Conservation (phyloP, 2,329 filamentous ascomycete genomes). For the Penicillium oxalicum region DNA sequence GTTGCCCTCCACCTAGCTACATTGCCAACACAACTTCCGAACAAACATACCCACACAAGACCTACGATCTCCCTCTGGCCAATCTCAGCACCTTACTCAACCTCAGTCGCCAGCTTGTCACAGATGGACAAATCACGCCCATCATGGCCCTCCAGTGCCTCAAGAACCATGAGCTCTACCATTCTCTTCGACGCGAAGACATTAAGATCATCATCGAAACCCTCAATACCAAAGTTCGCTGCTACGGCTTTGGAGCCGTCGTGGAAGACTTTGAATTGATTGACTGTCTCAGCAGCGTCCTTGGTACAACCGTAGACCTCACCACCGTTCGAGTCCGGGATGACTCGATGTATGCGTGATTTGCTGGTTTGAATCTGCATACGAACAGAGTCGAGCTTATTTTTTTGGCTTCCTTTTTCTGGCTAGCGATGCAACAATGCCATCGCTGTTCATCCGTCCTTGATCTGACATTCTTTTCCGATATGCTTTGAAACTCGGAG, state of each 20-base stretch:
- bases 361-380: not conserved
- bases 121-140: slow-evolving; percentile 79
- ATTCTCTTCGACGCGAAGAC: slow-evolving; percentile 61
- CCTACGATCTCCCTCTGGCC: slow-evolving; percentile 70
- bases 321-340: slow-evolving; percentile 23
- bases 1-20: slow-evolving; percentile 69
- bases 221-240: slow-evolving; percentile 73
- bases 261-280: slow-evolving; percentile 60
- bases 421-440: no score
- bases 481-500: no score
- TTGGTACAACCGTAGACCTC: slow-evolving; percentile 42
- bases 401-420: no score
- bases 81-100: slow-evolving; percentile 78
- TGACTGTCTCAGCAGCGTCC: slow-evolving; percentile 68
- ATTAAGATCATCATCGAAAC: slow-evolving; percentile 67
- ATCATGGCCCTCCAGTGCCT: slow-evolving; percentile 92
- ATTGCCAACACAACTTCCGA: slow-evolving; percentile 49
- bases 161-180: slow-evolving; percentile 62
- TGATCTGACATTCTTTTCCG: no score
- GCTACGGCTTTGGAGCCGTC: slow-evolving; percentile 76
- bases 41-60: slow-evolving; percentile 60
- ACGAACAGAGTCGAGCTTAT: no score
- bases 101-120: slow-evolving; percentile 72
- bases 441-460: no score
- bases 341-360: slow-evolving; percentile 31